Percentiles rank a stretch among this genome's conserved stretches.
These are phyloP conservation scores for Heracleum sosnowskyi DNA, from an alignment of 129 eudicot species.

Conservation along the genomic window DNA sequence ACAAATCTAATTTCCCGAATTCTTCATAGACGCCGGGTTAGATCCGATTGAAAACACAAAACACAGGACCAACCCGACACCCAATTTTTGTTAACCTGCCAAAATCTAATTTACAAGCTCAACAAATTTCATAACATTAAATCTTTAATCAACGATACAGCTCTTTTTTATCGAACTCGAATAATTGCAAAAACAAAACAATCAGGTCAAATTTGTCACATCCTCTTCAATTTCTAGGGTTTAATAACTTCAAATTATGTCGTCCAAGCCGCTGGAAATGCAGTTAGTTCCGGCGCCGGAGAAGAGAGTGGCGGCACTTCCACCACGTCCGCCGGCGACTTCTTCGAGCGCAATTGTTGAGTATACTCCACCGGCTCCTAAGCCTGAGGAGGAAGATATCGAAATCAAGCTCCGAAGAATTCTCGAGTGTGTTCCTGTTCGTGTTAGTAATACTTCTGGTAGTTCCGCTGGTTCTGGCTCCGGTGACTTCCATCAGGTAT, in stretches of 20 bases:
- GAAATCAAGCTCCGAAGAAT: constrained; percentile 91
- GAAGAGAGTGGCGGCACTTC: constrained; percentile 31
- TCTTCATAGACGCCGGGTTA: no score
- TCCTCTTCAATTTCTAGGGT: neutral
- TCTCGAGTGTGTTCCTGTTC: constrained; percentile 80
- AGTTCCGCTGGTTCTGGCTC: constrained; percentile 99
- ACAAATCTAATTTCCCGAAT: no score
- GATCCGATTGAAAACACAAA: no score
- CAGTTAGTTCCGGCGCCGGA: constrained; percentile 60
- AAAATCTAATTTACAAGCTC: no score
- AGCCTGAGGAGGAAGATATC: constrained; percentile 76
- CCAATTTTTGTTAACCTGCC: no score
- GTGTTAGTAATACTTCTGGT: constrained; percentile 92
- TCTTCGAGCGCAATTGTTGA: constrained; percentile 72
- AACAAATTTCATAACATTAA: no score
- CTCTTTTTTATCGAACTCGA: no score
- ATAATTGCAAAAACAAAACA: neutral
- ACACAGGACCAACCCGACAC: no score
- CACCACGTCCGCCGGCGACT: constrained; percentile 54
- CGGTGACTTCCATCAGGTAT: constrained; percentile 98
- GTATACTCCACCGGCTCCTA: constrained; percentile 53
- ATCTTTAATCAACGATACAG: no score
- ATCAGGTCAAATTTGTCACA: neutral
- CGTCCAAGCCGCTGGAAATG: constrained; percentile 20
- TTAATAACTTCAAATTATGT: neutral